These are phyloP conservation scores for Fusarium sororula DNA, from an alignment of 2,329 filamentous ascomycete genomes.

Conservation along the genomic window DNA sequence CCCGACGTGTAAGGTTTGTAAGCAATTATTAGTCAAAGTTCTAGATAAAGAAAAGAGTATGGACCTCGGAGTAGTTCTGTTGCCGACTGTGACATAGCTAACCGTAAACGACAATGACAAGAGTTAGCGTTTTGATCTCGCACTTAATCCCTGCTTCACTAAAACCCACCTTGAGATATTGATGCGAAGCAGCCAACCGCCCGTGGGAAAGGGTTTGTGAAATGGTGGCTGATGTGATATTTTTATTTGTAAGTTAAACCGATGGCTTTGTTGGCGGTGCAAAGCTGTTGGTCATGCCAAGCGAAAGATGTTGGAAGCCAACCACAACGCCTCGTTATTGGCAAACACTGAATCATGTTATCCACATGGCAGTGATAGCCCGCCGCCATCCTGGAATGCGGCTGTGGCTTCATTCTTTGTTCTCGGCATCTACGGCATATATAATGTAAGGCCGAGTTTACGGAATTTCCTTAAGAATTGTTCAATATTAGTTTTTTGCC, in stretches of 20 bases:
- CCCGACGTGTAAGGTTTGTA: accelerated
- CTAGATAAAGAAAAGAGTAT: not conserved
- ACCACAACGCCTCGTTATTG: not conserved
- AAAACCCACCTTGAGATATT: not conserved
- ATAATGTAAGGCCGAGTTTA: accelerated
- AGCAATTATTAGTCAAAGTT: not conserved
- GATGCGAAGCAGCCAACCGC: not conserved
- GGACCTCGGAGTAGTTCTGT: not conserved
- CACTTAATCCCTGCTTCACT: not conserved
- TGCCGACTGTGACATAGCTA: not conserved
- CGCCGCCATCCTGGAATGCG: not conserved
- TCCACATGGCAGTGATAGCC: not conserved
- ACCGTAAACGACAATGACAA: accelerated
- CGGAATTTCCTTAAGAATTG: accelerated
- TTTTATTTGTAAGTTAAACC: not conserved
- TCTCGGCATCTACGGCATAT: not conserved
- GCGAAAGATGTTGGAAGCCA: not conserved
- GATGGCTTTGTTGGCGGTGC: not conserved
- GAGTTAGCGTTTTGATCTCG: not conserved
- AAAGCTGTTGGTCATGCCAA: not conserved
- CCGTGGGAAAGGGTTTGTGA: not conserved
- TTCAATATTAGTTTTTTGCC: accelerated
- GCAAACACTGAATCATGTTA: not conserved
- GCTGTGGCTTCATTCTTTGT: not conserved
- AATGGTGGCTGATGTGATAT: not conserved